Evolutionary conservation across 176 grass and related monocot species (phyloP).

Genomic region (Cenchrus purpureus): DNA sequence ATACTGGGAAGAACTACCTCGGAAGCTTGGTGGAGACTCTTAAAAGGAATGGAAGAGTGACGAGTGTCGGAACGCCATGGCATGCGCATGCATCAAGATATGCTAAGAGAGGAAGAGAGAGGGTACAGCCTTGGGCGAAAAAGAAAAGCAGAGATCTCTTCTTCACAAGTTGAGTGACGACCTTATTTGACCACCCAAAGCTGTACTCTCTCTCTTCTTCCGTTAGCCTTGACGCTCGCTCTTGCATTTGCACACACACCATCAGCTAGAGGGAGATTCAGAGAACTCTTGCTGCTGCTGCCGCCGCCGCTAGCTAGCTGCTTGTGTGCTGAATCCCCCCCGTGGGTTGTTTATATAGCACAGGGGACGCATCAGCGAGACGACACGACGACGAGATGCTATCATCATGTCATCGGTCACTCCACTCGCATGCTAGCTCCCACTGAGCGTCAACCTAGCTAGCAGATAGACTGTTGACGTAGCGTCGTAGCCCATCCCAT

Average conservation of each 20-base stretch:
- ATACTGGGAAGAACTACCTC: too few relatives aligned
- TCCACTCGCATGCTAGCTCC: background rate
- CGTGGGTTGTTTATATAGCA: too few relatives aligned
- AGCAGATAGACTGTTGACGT: background rate
- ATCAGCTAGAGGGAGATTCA: too few relatives aligned
- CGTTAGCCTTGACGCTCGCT: conserved; percentile 15
- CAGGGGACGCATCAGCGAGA: too few relatives aligned
- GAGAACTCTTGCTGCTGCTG: background rate
- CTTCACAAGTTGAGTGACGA: too few relatives aligned
- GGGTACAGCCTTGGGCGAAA: background rate
- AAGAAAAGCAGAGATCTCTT: background rate
- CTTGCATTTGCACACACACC: background rate
- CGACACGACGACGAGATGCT: too few relatives aligned
- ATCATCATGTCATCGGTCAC: too few relatives aligned
- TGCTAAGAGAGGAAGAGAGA: conserved; percentile 21
- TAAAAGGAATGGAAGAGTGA: too few relatives aligned
- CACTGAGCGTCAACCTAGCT: too few relatives aligned
- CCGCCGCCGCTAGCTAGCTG: background rate
- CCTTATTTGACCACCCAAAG: background rate
- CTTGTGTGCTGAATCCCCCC: too few relatives aligned
- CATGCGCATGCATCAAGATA: background rate
- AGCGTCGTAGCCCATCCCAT: background rate
- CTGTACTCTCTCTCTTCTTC: conserved; percentile 42
- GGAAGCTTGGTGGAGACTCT: too few relatives aligned
- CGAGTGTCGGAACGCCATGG: too few relatives aligned